Evolutionary conservation across 257 asterid species (phyloP), one percentile per base, ranked within the genome.

Genomic region (Solanum sejunctum): DNA sequence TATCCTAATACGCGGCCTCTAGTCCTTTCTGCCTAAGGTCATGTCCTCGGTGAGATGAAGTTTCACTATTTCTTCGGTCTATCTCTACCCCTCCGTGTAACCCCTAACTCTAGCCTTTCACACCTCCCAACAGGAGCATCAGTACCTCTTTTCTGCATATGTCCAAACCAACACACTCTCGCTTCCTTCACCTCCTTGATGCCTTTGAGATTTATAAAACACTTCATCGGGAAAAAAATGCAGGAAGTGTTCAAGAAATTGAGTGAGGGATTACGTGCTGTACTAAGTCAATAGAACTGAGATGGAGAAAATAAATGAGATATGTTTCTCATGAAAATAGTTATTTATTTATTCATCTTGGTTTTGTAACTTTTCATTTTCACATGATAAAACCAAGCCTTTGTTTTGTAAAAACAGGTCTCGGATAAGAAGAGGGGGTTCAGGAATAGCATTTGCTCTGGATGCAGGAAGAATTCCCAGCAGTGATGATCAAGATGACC

Each of bases 391-490:
- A 16, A 39, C 26, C 18, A 85, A 57, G 78, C 20, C 82, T 56
- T 84, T 84, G 41, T 61, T n/a, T 82, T 43, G 81, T 79, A 61
- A 79, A 72, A 82, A 90, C 85, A 93, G 95, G 80, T 87, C 80
- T 16, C 41, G 45, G 60, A 58, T 82, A 70, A 88, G 87, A 80
- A 90, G 86, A 84, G 87, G 54, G 21, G 83, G 91, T 66, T 79
- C 90, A 91, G 88, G 89, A 88, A 84, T 81, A 70, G 84, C 91
- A 86, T 91, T 93, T 83, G 95, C 98, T 79, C 79, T 95, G 85
- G 95, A 94, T 77, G 91, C 97, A 0, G 97, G 93, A 80, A 95
- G 96, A 84, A 85, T 95, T 58, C 90, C 96, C 3, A 85, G 92
- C 21, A 87, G 90, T 86, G 87, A 92, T 58, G 90, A 88, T 83